Evolutionary conservation across 2,329 filamentous ascomycete species (phyloP).

Genomic region (Periconia sp.): DNA sequence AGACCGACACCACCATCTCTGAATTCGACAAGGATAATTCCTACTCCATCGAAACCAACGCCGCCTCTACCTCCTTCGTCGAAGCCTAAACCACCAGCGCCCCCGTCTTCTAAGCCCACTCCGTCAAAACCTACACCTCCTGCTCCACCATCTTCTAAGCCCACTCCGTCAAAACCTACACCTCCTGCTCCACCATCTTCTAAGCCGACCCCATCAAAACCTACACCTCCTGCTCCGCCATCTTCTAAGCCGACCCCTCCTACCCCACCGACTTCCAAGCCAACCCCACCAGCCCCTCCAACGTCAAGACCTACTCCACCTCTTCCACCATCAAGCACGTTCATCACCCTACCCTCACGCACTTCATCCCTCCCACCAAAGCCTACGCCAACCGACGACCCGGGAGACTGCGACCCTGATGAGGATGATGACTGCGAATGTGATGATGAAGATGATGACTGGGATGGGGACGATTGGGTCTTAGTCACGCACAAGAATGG

Average conservation of each 20-base stretch:
- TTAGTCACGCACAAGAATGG: constrained; percentile 5
- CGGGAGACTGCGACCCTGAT: constrained; percentile 6
- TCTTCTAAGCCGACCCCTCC: not conserved
- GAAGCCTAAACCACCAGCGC: not conserved
- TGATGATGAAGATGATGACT: constrained; percentile 7
- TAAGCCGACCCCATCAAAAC: constrained; percentile 1
- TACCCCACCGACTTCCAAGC: not conserved
- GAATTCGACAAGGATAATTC: too few species aligned
- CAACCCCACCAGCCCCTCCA: not conserved
- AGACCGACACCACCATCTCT: too few species aligned
- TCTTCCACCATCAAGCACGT: constrained; percentile 1
- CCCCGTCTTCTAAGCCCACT: too few species aligned
- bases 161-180: constrained; percentile 1
- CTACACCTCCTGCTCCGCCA: not conserved
- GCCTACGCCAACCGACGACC: constrained; percentile 4
- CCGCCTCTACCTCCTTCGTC: too few species aligned
- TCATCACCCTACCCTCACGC: constrained; percentile 4
- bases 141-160: not conserved
- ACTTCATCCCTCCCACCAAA: not conserved
- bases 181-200: not conserved
- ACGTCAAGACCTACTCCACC: not conserved
- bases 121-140: not conserved
- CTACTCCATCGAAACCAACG: too few species aligned
- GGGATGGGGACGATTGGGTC: constrained; percentile 4
- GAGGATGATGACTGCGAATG: constrained; percentile 6